Evolutionary conservation across 2,329 filamentous ascomycete genomes (phyloP).

Genomic region (Fusarium gaditjirri): DNA sequence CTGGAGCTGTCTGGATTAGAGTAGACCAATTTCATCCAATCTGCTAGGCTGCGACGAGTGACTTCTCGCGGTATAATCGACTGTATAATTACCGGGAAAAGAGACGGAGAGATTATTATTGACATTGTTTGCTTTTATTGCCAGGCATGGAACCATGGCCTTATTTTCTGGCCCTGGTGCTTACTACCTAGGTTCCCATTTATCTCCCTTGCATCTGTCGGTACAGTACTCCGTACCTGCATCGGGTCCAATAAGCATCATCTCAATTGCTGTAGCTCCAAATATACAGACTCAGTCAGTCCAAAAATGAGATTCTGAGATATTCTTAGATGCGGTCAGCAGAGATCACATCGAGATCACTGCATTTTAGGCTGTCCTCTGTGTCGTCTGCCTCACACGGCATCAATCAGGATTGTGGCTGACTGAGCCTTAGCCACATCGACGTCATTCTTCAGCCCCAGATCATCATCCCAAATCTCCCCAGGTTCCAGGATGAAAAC

Average conservation of each 20-base stretch:
- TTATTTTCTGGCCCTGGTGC: neutral
- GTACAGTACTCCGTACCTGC: slow-evolving; percentile 14
- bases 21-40: neutral
- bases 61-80: neutral
- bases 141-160: neutral
- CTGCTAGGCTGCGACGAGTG: neutral
- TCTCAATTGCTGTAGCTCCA: neutral
- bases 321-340: neutral
- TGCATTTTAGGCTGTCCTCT: neutral
- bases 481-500: slow-evolving; percentile 16
- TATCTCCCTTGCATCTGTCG: neutral
- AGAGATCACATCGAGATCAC: neutral
- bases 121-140: neutral
- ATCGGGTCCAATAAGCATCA: neutral
- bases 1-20: neutral
- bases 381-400: no score
- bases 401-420: slow-evolving; percentile 19
- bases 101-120: neutral
- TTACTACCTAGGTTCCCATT: neutral
- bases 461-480: neutral
- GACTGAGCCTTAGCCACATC: slow-evolving; percentile 18
- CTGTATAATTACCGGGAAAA: neutral
- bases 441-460: slow-evolving; percentile 27
- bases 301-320: neutral
- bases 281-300: rapidly evolving